Conservation (phyloP, 345 rosid genomes). For the Salix suchowensis region DNA sequence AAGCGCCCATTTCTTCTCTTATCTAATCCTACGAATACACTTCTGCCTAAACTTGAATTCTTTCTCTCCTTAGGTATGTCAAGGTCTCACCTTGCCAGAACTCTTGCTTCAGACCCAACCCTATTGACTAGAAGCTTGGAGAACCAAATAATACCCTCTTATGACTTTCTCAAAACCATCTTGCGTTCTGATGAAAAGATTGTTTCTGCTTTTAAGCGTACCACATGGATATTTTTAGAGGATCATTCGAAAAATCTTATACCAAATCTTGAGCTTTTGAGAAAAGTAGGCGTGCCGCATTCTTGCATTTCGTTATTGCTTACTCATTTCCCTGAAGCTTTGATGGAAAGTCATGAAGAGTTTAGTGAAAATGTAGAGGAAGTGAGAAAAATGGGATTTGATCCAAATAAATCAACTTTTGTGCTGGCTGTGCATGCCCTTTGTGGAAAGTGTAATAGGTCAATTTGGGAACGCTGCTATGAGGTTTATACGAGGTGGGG, state of each 20-base stretch:
- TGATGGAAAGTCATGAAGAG: conserved; percentile 32
- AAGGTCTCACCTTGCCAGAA: conserved; percentile 10
- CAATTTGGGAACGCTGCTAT: conserved; percentile 37
- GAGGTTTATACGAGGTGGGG: conserved; percentile 52
- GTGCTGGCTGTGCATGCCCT: conserved; percentile 44
- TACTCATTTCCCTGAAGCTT: conserved; percentile 47
- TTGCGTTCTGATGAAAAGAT: conserved; percentile 22
- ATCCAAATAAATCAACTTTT: conserved; percentile 39
- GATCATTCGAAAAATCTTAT: conserved; percentile 38
- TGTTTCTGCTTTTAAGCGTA: conserved; percentile 17
- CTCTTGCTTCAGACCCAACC: conserved; percentile 7
- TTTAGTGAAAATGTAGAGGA: conserved; percentile 30
- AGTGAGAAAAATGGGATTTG: conserved; percentile 47
- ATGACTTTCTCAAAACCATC: conserved; percentile 12
- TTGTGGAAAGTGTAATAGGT: conserved; percentile 36
- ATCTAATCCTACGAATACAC: conserved; percentile 12
- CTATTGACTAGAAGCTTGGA: conserved; percentile 19
- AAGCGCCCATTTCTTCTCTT: conserved; percentile 15
- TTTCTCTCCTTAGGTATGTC: conserved; percentile 18
- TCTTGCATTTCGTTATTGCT: conserved; percentile 35
- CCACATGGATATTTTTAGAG: conserved; percentile 40
- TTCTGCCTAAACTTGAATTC: conserved; percentile 19
- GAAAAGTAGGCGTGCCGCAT: conserved; percentile 31
- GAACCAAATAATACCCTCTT: conserved; percentile 13
- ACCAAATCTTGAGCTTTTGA: conserved; percentile 37